A percentile compares a stretch with the other conserved stretches of the same genome.
Evolutionary conservation across 1,139 yeast species (phyloP).

Genomic region (Debaryomyces sp.): DNA sequence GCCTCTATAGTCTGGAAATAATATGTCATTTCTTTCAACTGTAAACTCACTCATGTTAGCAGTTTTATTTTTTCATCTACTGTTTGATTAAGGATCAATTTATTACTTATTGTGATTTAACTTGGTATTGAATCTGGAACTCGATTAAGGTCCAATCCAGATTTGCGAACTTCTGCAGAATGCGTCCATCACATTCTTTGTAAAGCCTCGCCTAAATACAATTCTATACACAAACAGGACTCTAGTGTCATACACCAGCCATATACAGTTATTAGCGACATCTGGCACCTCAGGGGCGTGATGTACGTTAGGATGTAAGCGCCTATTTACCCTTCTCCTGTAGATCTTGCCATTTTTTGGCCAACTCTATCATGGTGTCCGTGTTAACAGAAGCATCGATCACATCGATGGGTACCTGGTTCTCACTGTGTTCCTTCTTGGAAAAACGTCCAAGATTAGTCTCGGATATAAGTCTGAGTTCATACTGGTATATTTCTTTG

Average conservation of each 20-base stretch:
- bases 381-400: slow-evolving; percentile 80
- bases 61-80: not conserved
- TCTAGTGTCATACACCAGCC: not conserved
- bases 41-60: not conserved
- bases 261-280: not conserved
- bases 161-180: not conserved
- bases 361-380: slow-evolving; percentile 63
- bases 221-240: not conserved
- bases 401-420: slow-evolving; percentile 88
- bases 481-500: slow-evolving; percentile 22
- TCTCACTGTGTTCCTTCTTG: slow-evolving; percentile 81
- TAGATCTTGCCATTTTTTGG: slow-evolving; percentile 53
- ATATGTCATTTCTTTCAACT: slow-evolving; percentile 19
- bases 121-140: not conserved
- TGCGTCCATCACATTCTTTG: not conserved
- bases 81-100: not conserved
- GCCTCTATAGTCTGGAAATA: slow-evolving; percentile 50
- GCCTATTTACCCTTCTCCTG: not conserved
- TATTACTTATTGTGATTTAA: not conserved
- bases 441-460: slow-evolving; percentile 75
- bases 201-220: not conserved
- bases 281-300: too few species aligned
- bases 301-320: too few species aligned
- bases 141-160: not conserved
- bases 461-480: slow-evolving; percentile 67